Evolutionary conservation across 2,329 filamentous ascomycete genomes (phyloP).

Genomic region (Neodidymelliopsis sp.): DNA sequence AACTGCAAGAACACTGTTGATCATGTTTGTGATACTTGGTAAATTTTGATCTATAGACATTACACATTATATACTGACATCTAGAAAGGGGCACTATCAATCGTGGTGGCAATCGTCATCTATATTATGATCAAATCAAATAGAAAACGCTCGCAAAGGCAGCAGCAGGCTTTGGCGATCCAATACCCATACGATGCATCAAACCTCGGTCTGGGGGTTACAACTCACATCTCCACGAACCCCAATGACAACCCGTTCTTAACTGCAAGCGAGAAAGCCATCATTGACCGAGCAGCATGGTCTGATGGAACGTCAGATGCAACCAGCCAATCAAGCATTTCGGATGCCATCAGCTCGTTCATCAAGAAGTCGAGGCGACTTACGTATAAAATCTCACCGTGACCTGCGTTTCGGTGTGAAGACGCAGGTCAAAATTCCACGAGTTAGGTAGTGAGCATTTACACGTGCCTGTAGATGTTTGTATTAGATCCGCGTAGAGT

Average conservation of each 20-base stretch:
- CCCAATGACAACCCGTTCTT: slow-evolving; percentile 13
- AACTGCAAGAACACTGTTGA: slow-evolving; percentile 3
- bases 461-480: no score
- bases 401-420: not conserved
- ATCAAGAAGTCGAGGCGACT: slow-evolving; percentile 10
- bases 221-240: slow-evolving; percentile 1
- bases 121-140: slow-evolving; percentile 6
- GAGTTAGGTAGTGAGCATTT: no score
- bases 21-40: slow-evolving; percentile 12
- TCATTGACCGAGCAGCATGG: slow-evolving; percentile 1
- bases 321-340: not conserved
- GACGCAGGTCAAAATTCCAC: not conserved
- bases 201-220: not conserved
- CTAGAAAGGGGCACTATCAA: slow-evolving; percentile 1
- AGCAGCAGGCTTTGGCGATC: not conserved
- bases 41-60: not conserved
- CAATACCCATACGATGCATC: not conserved
- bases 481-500: no score
- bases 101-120: slow-evolving; percentile 1
- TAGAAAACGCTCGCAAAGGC: not conserved
- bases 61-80: not conserved
- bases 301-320: not conserved
- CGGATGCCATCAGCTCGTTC: slow-evolving; percentile 13
- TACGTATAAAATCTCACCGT: slow-evolving; percentile 21
- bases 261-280: slow-evolving; percentile 13